Base-by-base conservation (phyloP, 306 rosid genomes). In the Castanea crenata region DNA sequence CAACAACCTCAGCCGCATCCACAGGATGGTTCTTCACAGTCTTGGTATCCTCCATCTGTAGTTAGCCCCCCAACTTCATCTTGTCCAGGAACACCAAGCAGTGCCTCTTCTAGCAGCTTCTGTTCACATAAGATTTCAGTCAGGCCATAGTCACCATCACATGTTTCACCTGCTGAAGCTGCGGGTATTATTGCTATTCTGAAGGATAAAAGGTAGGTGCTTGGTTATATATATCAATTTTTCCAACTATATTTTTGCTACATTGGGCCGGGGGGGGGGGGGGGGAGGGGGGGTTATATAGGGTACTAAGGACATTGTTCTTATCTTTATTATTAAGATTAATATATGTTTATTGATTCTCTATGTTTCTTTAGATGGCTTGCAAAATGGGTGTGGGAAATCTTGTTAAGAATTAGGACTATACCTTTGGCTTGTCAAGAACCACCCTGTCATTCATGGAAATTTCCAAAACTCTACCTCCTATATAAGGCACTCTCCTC, bases 41-140 rank as follows among this genome's bases (percentile, higher is more conserved):
- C 98, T 2, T 94, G 97, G 97, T 94, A 91, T 88, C 92, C 98
- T 67, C 86, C 93, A 1, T 92, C 98, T 1, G 92, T 83, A 23
- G 55, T 83, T 76, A 85, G 80, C 79, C 84, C 97, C 18, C 85
- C 94, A 0, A 62, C 79, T 77, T 80, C 92, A 35, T 88, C 98
- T 7, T 90, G 87, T 64, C 93, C 97, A 20, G 88, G 76, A 77
- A 92, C 97, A 3, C 97, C 98, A 0, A 61, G 82, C 38, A 83
- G 86, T 68, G 51, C 87, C 61, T 87, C 91, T 59, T 85, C 93
- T 3, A 64, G 87, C 59, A 81, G 83, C 80, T 85, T 76, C 46
- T 31, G 82, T 78, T 76, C 85, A 10, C 92, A 81, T 41, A 88
- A 90, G 81, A 61, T 83, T 73, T 41, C 80, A 10, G 90, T 83